A percentile compares a stretch with the other conserved stretches of the same genome.
Evolutionary conservation across 1,139 yeast genomes (phyloP).

Genomic region (Candida glucosophila): DNA sequence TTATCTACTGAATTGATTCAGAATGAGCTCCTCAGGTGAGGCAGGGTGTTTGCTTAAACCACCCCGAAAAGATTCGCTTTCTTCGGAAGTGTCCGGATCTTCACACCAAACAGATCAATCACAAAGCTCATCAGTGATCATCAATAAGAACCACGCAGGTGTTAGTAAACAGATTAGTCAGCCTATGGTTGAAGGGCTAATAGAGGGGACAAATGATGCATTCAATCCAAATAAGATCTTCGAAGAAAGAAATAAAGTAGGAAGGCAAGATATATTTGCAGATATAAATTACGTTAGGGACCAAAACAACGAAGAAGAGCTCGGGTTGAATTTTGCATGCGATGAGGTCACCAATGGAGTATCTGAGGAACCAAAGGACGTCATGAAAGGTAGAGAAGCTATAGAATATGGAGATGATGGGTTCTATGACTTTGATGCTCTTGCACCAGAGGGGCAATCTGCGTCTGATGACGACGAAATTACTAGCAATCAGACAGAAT

Average conservation of each 20-base stretch:
- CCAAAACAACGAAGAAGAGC: constrained; percentile 1
- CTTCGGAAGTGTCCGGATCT: no score
- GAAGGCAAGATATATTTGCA: no score
- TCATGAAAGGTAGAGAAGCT: not conserved
- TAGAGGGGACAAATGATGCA: constrained; percentile 13
- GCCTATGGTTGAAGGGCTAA: constrained; percentile 22
- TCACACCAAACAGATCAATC: constrained; percentile 17
- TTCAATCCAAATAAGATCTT: constrained; percentile 19
- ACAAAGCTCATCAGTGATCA: constrained; percentile 21
- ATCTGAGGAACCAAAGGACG: not conserved
- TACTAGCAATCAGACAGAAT: constrained; percentile 2
- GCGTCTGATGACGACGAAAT: not conserved
- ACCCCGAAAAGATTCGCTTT: no score
- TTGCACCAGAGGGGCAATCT: not conserved
- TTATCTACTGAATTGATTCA: no score
- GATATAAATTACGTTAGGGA: not conserved
- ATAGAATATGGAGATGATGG: constrained; percentile 1
- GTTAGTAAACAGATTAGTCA: constrained; percentile 23
- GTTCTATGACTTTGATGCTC: constrained; percentile 1
- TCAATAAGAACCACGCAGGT: constrained; percentile 19
- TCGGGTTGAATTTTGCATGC: not conserved
- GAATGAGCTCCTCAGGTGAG: no score
- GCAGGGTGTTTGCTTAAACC: no score
- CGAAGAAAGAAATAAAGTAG: constrained; percentile 25
- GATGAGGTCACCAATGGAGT: constrained; percentile 5